Conservation (phyloP, 164 flowering plant species). For the Liquidambar formosana region DNA sequence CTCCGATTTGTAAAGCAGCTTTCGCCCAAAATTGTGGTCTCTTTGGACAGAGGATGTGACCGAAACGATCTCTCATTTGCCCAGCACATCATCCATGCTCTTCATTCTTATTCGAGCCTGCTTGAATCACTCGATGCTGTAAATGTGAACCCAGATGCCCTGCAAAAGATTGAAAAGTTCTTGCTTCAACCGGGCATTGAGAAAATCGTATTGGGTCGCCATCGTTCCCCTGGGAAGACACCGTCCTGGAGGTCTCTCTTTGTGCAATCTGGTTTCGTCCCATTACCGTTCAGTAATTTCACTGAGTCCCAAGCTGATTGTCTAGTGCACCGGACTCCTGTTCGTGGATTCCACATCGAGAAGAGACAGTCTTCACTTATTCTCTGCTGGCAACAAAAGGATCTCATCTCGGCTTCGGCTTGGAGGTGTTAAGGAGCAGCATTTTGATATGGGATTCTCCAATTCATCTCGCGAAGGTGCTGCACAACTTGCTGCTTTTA, state of each 20-base stretch:
- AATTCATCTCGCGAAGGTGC: conserved; percentile 33
- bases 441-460: conserved; percentile 3
- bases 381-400: conserved; percentile 57
- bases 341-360: conserved; percentile 58
- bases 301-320: conserved; percentile 65
- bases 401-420: conserved; percentile 54
- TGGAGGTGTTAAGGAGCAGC: conserved; percentile 53
- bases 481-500: conserved; percentile 26
- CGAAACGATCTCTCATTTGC: conserved; percentile 48
- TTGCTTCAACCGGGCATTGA: conserved; percentile 43
- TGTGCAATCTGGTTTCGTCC: conserved; percentile 40
- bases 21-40: conserved; percentile 54
- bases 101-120: conserved; percentile 36
- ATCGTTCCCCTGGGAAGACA: conserved; percentile 23
- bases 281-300: conserved; percentile 48
- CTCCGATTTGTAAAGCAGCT: conserved; percentile 56
- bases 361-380: conserved; percentile 52
- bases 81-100: conserved; percentile 37
- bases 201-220: conserved; percentile 34
- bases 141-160: conserved; percentile 32
- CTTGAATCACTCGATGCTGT: conserved; percentile 53
- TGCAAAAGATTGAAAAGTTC: conserved; percentile 49
- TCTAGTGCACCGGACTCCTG: conserved; percentile 44
- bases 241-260: conserved; percentile 44
- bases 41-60: conserved; percentile 48